These are phyloP conservation scores for Spizellomyces punctatus DNA, from an alignment of 192 early-diverging fungal genomes.

Conservation along the genomic window DNA sequence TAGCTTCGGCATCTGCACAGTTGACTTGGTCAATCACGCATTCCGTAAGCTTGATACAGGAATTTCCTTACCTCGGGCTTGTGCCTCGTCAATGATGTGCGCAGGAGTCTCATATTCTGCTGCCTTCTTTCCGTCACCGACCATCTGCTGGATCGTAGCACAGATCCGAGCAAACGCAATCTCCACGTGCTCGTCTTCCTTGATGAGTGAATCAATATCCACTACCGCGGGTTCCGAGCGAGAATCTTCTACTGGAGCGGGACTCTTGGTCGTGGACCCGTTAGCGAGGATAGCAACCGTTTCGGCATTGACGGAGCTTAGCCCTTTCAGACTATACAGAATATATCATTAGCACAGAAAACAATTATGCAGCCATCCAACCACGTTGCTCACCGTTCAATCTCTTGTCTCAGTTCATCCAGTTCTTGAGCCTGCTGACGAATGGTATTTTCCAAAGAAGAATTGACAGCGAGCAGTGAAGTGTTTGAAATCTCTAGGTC, in stretches of 20 bases:
- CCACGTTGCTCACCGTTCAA: constrained; percentile 12
- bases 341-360: too few species aligned
- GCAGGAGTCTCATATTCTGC: background rate
- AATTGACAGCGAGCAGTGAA: constrained; percentile 52
- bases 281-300: too few species aligned
- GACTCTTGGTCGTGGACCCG: too few species aligned
- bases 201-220: constrained; percentile 8
- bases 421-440: constrained; percentile 46
- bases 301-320: too few species aligned
- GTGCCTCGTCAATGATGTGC: background rate
- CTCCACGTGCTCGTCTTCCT: constrained; percentile 28
- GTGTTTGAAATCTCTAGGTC: constrained; percentile 56
- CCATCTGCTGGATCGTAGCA: constrained; percentile 36
- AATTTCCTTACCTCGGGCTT: too few species aligned
- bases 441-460: constrained; percentile 52
- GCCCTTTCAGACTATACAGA: too few species aligned
- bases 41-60: too few species aligned
- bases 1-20: too few species aligned
- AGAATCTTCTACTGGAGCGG: background rate
- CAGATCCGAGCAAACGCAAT: constrained; percentile 32
- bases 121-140: constrained; percentile 26
- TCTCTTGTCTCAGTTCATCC: constrained; percentile 37
- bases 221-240: background rate
- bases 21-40: too few species aligned
- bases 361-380: too few species aligned